phyloP scores from a whole-genome alignment of 2,329 filamentous ascomycete species.

The Scleromitrula shiraiana region DNA sequence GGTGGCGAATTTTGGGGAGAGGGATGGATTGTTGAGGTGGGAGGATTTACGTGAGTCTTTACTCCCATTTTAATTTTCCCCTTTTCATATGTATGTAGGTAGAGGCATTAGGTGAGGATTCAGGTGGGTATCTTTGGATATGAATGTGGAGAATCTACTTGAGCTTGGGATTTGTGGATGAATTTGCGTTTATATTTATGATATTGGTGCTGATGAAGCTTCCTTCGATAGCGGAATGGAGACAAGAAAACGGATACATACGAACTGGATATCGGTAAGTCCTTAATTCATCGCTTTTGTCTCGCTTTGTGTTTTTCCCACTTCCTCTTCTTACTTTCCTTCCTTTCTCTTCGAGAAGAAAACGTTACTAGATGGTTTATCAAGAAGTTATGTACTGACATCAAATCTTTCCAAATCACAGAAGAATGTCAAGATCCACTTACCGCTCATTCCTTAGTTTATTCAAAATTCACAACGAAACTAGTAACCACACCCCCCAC shows the following conservation, averaged over 20 bases:
- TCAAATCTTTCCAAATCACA: neutral
- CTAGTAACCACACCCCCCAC: too few relatives aligned
- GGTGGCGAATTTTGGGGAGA: neutral
- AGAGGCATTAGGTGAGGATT: too few relatives aligned
- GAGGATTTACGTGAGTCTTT: neutral
- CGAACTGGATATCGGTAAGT: neutral
- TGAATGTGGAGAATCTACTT: too few relatives aligned
- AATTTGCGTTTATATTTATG: too few relatives aligned
- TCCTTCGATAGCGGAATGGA: neutral
- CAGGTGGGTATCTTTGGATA: too few relatives aligned
- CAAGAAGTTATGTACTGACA: neutral
- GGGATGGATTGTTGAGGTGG: neutral
- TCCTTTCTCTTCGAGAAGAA: too few relatives aligned
- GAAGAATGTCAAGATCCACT: neutral
- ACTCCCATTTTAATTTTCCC: neutral
- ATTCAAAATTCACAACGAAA: conserved; percentile 1
- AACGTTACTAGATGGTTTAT: neutral
- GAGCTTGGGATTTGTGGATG: too few relatives aligned
- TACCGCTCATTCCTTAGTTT: neutral
- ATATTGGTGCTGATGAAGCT: neutral
- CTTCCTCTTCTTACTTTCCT: neutral
- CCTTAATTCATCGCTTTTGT: too few relatives aligned
- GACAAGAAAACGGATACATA: neutral
- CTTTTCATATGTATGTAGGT: neutral
- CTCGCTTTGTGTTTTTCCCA: neutral